These are phyloP conservation scores for Podospora didyma DNA, from an alignment of 495 filamentous ascomycete species.

Conservation along the genomic window DNA sequence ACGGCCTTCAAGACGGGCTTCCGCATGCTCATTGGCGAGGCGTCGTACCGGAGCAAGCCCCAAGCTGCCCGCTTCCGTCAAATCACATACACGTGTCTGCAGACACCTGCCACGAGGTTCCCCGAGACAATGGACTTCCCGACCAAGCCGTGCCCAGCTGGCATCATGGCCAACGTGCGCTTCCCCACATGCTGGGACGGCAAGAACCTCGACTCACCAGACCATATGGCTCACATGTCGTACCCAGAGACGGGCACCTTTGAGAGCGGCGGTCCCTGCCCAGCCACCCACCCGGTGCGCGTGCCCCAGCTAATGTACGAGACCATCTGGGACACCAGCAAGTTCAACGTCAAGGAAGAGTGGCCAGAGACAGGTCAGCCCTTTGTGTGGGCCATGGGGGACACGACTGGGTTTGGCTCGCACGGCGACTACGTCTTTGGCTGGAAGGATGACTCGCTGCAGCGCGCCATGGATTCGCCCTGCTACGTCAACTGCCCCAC, in stretches of 20 bases:
- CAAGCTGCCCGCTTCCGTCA: constrained; percentile 33
- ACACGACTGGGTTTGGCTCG: constrained; percentile 32
- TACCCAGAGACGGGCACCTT: constrained; percentile 36
- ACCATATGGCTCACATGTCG: constrained; percentile 34
- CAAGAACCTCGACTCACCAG: constrained; percentile 13
- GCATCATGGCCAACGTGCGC: constrained; percentile 36
- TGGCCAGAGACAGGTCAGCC: constrained; percentile 44
- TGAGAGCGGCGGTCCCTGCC: constrained; percentile 33
- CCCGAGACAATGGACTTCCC: constrained; percentile 27
- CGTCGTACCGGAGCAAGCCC: constrained; percentile 28
- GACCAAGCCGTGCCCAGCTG: constrained; percentile 26
- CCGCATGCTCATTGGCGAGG: constrained; percentile 38
- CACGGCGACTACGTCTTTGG: constrained; percentile 41
- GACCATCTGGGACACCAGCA: constrained; percentile 32
- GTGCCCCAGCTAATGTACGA: constrained; percentile 36
- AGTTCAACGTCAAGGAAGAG: constrained; percentile 35
- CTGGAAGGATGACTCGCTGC: constrained; percentile 37
- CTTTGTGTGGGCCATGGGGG: constrained; percentile 42
- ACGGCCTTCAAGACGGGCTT: constrained; percentile 45
- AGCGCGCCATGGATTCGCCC: constrained; percentile 34
- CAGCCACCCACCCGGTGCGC: constrained; percentile 30
- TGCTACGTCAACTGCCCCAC: constrained; percentile 36
- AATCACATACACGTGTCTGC: constrained; percentile 32
- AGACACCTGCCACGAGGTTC: constrained; percentile 20
- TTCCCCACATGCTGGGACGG: constrained; percentile 24